Evolutionary conservation across 139 green algal species (phyloP), one percentile per base, ranked within the genome.

Genomic region (Chlamydomonas schloesseri): DNA sequence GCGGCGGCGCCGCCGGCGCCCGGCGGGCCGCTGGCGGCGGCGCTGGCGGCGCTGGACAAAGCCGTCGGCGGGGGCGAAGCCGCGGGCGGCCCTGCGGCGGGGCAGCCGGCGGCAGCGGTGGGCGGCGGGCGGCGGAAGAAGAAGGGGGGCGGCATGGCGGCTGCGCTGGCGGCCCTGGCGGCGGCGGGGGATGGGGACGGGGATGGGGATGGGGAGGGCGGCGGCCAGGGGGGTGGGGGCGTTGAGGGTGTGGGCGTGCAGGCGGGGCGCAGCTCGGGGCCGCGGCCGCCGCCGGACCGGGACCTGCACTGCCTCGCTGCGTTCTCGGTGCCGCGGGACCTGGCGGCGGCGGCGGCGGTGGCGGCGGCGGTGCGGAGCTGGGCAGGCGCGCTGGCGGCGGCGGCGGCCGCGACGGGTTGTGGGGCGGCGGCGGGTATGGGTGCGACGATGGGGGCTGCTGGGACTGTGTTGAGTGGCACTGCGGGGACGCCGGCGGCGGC

Each of bases 341-440:
- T 83, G 62, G 76, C 28, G 34, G 37, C 3, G 37, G 76, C 37
- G 58, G 28, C 26, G 36, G 36, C 0, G 34, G 60, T 73, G 62
- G 60, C 26, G 62, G 76, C 3, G 18, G 76, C 60, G 76, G 76
- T 83, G 76, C 57, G 75, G 24, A 24, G 24, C 9, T 82, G 75
- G 75, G 20, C 26, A 13, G 73, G 8, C 11, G 14, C 1, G 33
- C 34, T 72, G 36, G 36, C 21, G 37, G 60, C 4, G 60, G 24
- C 26, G 60, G 10, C 26, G 60, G 60, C 4, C 17, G 26, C 13
- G 60, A 5, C 26, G 60, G 18, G 42, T 10, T 15, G 9, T 1
- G 23, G 57, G 74, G 50, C 14, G 50, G 50, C 11, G 50, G 50
- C 14, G 50, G 11, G 50, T 11, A 11, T 57, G 50, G 11, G 50